A percentile compares a stretch with the other conserved stretches of the same genome.
These are phyloP conservation scores for Marasmius oreades DNA, from an alignment of 1,284 basidiomycete species.

Conservation along the genomic window DNA sequence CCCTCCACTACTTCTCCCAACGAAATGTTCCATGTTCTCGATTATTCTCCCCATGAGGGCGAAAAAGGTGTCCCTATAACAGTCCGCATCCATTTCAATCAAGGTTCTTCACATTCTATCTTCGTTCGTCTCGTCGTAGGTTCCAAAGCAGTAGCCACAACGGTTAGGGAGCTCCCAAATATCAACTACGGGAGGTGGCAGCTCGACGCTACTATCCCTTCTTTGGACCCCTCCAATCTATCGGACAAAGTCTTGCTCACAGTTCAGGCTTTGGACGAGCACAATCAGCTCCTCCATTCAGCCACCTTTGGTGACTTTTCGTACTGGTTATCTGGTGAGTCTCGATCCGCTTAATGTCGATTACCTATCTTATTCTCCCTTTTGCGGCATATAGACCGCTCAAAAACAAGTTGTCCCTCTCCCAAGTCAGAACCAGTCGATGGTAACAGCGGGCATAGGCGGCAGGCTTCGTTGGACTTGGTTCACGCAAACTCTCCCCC, in stretches of 20 bases:
- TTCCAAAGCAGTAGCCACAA: conserved; percentile 53
- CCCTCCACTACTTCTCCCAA: neutral
- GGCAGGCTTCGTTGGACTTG: conserved; percentile 7
- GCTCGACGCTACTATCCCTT: conserved; percentile 53
- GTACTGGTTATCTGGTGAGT: conserved; percentile 53
- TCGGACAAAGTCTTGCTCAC: conserved; percentile 46
- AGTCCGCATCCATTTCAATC: conserved; percentile 57
- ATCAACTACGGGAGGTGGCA: conserved; percentile 51
- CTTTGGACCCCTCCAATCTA: conserved; percentile 31
- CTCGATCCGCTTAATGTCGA: neutral
- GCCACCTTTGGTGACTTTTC: conserved; percentile 69
- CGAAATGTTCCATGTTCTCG: conserved; percentile 53
- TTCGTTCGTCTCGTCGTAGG: conserved; percentile 69
- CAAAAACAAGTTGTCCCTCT: neutral
- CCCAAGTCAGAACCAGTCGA: neutral
- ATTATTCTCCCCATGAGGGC: conserved; percentile 60
- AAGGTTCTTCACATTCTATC: conserved; percentile 42
- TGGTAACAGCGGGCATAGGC: neutral
- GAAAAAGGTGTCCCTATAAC: conserved; percentile 53
- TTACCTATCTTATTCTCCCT: conserved; percentile 6
- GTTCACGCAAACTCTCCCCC: conserved; percentile 24
- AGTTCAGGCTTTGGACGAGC: conserved; percentile 58
- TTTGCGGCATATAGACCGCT: neutral
- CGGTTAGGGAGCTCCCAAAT: conserved; percentile 45
- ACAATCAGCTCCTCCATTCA: conserved; percentile 54